Evolutionary conservation across 1,139 yeast species (phyloP).

Genomic region (Diutina pseudorugosa): DNA sequence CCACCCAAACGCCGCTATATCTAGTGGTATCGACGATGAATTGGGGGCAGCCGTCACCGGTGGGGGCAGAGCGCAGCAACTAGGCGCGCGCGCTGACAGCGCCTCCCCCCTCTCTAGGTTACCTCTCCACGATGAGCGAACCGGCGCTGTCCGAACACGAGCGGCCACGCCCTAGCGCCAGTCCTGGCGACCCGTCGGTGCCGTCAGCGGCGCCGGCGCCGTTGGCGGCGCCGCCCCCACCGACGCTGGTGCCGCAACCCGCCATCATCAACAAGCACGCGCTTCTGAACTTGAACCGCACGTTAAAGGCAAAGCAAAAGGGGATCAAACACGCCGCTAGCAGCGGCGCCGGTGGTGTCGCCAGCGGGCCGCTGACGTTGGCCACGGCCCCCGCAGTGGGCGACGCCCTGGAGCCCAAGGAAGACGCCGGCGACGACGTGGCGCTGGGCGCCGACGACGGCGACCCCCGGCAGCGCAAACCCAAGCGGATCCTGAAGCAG

Average conservation of each 20-base stretch:
- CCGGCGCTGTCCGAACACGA: background rate
- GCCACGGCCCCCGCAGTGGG: background rate
- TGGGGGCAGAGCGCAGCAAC: background rate
- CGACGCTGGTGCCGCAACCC: background rate
- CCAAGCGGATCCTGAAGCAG: conserved; percentile 3
- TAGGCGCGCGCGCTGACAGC: background rate
- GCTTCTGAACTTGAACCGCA: background rate
- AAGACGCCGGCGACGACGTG: background rate
- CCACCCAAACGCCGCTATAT: too few relatives aligned
- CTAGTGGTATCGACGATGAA: too few relatives aligned
- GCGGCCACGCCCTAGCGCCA: background rate
- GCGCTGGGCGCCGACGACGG: background rate
- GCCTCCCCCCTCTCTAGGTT: background rate
- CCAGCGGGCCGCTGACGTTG: background rate
- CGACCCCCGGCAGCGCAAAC: background rate
- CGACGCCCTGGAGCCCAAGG: background rate
- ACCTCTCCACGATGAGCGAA: background rate
- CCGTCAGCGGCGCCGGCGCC: background rate
- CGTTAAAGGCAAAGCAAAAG: conserved; percentile 2
- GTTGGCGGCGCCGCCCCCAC: background rate
- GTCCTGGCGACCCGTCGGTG: background rate
- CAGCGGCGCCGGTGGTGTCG: background rate
- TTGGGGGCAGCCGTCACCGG: too few relatives aligned
- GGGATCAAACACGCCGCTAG: background rate
- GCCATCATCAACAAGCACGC: conserved; percentile 1